Evolutionary conservation across 225 moss, liverwort and hornwort species (phyloP).

Genomic region (Physcomitrium patens): DNA sequence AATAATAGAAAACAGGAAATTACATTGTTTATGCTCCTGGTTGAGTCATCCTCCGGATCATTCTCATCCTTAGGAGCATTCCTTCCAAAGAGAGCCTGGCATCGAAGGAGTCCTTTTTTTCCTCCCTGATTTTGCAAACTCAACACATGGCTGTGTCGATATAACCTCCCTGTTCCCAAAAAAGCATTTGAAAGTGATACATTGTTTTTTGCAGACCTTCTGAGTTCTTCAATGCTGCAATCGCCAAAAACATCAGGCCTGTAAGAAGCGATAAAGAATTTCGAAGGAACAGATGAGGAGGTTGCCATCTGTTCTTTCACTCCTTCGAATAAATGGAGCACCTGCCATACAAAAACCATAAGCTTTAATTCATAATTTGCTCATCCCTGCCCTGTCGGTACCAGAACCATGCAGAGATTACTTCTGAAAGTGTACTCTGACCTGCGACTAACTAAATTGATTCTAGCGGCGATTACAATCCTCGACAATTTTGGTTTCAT

Average conservation of each 20-base stretch:
- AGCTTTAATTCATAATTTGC: not conserved
- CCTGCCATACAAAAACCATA: conserved; percentile 9
- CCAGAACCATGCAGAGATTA: not conserved
- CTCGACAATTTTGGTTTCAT: not conserved
- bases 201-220: conserved; percentile 6
- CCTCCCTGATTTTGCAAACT: not conserved
- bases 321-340: not conserved
- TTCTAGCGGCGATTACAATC: not conserved
- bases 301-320: conserved; percentile 23
- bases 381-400: not conserved
- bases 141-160: not conserved
- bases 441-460: not conserved
- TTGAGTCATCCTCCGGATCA: conserved; percentile 24
- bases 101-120: conserved; percentile 6
- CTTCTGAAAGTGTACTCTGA: not conserved
- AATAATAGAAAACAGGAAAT: not conserved
- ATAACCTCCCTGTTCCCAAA: conserved; percentile 24
- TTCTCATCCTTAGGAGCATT: conserved; percentile 22
- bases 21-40: conserved; percentile 23
- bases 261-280: not conserved
- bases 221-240: conserved; percentile 16
- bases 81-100: conserved; percentile 23
- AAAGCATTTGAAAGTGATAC: conserved; percentile 13
- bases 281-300: conserved; percentile 10
- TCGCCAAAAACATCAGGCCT: conserved; percentile 14